Evolutionary conservation across 108 stramenopile genomes (phyloP).

Genomic region (Fragilaria crotonensis): DNA sequence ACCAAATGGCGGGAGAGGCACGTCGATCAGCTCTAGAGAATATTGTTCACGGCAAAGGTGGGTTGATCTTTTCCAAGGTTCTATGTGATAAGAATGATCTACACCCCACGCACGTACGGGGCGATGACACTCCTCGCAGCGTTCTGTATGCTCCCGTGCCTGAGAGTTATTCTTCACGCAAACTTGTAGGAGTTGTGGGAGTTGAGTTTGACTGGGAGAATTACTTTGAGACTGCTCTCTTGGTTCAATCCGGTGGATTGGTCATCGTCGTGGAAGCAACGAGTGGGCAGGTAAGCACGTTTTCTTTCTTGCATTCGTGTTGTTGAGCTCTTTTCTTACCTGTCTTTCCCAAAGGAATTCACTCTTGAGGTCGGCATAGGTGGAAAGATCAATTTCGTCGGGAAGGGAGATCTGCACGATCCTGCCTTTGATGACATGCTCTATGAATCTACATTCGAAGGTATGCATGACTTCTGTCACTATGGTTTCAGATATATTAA

Average conservation of each 20-base stretch:
- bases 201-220: neutral
- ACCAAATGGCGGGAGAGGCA: neutral
- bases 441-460: neutral
- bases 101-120: neutral
- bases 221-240: neutral
- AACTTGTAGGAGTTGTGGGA: neutral
- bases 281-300: neutral
- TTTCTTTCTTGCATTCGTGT: neutral
- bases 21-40: neutral
- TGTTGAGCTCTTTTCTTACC: neutral
- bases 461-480: neutral
- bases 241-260: neutral
- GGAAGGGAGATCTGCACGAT: slow-evolving; percentile 16
- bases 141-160: slow-evolving; percentile 1
- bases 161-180: neutral
- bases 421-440: slow-evolving; percentile 3
- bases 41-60: neutral
- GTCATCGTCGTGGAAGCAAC: slow-evolving; percentile 5
- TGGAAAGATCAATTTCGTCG: slow-evolving; percentile 6
- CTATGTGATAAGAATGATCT: neutral
- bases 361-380: neutral
- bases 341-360: neutral
- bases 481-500: neutral
- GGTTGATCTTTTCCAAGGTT: neutral
- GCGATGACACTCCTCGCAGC: neutral